Evolutionary conservation across 257 asterid genomes (phyloP), one percentile per base, ranked within the genome.

Genomic region (Echites panduratus): DNA sequence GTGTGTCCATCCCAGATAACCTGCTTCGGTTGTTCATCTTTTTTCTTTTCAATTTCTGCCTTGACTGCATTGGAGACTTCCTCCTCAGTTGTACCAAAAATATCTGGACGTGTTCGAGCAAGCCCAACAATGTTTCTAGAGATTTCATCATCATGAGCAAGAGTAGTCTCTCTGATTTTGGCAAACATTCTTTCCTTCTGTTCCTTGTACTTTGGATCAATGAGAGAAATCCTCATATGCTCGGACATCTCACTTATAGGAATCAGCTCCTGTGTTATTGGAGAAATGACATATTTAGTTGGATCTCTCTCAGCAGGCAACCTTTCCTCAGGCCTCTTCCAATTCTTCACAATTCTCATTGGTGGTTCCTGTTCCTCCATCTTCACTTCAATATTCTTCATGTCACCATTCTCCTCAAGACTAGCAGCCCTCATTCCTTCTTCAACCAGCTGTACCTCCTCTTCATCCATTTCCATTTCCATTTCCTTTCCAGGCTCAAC

Each of bases 1-100:
- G 96, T 83, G 80, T 93, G 98, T 41, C 98, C 98, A 78, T 93
- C 98, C 98, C 98, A 93, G 81, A 93, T 91, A 70, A 91, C 97
- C 82, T 93, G 98, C 83, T 91, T 93, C 12, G 98, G 96, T 79
- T 89, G 97, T 79, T 91, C 97, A 22, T 93, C 96, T 53, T 90
- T 89, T 84, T 90, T 90, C 92, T 89, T 93, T 68, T 91, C 96
- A 70, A 91, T 93, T 86, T 89, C 97, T 4, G 96, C 98, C 81
- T 87, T 93, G 63, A 93, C 98, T 29, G 97, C 98, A 79, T 93
- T 93, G 44, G 97, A 91, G 61, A 91, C 97, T 84, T 93, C 98
- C 87, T 93, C 98, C 72, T 91, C 97, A 2, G 98, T 91, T 38
- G 98, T 91, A 74, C 98, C 98, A 80, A 93, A 93, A 69, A 93